Evolutionary conservation across 75 land plant species (phyloP).

Genomic region (Cryptomeria japonica): DNA sequence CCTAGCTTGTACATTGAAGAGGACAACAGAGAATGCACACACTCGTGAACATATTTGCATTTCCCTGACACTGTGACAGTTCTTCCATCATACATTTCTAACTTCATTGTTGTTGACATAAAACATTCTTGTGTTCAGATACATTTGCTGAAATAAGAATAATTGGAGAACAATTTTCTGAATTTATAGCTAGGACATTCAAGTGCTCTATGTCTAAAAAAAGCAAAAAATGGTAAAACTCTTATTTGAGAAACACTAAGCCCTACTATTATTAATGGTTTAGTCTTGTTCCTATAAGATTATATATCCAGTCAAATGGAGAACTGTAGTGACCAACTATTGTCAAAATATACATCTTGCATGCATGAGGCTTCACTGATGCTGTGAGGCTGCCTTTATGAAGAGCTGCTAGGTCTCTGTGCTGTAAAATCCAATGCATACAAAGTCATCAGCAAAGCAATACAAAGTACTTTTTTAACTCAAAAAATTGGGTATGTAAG

Average conservation of each 20-base stretch:
- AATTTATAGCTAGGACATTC: background rate
- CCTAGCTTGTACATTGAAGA: background rate
- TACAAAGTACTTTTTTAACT: background rate
- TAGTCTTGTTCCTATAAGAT: background rate
- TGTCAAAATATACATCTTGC: constrained; percentile 28
- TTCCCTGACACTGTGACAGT: background rate
- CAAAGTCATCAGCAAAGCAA: background rate
- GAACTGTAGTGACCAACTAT: background rate
- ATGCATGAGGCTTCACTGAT: constrained; percentile 21
- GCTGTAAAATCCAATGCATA: background rate
- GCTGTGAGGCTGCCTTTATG: constrained; percentile 14
- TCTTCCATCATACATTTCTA: background rate
- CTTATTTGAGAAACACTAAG: background rate
- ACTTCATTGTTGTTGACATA: background rate
- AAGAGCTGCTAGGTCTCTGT: background rate
- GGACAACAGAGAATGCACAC: too few relatives aligned
- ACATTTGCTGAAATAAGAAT: background rate
- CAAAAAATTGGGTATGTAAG: background rate
- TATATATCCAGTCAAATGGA: constrained; percentile 11
- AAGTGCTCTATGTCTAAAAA: background rate
- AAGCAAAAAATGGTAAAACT: background rate
- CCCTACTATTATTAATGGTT: background rate
- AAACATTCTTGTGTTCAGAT: background rate
- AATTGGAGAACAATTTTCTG: background rate
- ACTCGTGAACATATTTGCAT: background rate